These are phyloP conservation scores for Fusarium sterilihyphosum DNA, from an alignment of 2,329 filamentous ascomycete species.

Conservation along the genomic window DNA sequence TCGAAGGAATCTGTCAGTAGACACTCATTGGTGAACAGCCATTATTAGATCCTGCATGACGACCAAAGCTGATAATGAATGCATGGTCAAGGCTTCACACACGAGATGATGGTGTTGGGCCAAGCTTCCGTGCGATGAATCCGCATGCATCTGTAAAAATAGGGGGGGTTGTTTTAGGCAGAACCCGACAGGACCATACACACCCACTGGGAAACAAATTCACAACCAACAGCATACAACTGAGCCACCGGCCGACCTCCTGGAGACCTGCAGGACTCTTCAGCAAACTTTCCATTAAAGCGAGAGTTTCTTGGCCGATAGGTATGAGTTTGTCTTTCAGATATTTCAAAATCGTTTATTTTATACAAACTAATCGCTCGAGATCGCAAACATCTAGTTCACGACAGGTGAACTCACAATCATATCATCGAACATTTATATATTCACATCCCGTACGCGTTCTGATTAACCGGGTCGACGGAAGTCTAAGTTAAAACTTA, in stretches of 20 bases:
- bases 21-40: background rate
- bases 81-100: background rate
- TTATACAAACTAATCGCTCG: background rate
- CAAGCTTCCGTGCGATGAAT: background rate
- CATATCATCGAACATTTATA: background rate
- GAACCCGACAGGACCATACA: background rate
- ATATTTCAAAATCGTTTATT: background rate
- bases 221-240: background rate
- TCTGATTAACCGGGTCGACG: background rate
- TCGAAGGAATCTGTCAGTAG: background rate
- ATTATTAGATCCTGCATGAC: background rate
- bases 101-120: background rate
- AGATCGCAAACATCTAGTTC: background rate
- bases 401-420: background rate
- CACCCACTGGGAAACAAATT: background rate
- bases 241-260: background rate
- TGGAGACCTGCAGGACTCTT: background rate
- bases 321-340: background rate
- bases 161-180: slow-evolving; percentile 14
- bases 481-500: background rate
- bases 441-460: background rate
- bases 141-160: slow-evolving; percentile 2
- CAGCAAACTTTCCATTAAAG: background rate
- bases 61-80: background rate
- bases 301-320: background rate